These are phyloP conservation scores for Echites panduratus DNA, from an alignment of 257 asterid genomes.

Conservation along the genomic window DNA sequence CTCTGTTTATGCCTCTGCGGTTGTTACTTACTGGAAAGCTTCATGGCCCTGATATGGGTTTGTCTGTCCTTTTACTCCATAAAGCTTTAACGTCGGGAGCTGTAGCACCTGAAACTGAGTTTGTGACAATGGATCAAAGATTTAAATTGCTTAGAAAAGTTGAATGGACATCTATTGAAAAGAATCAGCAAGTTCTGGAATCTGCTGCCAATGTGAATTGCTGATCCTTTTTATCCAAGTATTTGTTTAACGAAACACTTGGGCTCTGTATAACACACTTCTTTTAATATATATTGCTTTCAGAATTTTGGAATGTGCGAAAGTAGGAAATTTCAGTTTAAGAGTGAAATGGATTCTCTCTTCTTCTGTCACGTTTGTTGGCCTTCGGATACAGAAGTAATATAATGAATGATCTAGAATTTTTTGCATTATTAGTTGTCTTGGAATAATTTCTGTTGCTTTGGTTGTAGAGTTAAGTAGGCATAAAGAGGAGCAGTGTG, in stretches of 20 bases:
- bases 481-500: no score
- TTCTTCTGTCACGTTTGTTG: no score
- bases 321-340: no score
- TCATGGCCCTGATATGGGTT: conserved; percentile 94
- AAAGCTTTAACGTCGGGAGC: conserved; percentile 58
- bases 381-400: no score
- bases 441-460: no score
- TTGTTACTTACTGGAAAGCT: conserved; percentile 82
- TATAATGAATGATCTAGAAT: no score
- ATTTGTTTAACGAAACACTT: not conserved
- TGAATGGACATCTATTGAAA: conserved; percentile 56
- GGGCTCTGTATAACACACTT: not conserved
- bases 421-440: no score
- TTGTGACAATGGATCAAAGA: conserved; percentile 58
- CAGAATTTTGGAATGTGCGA: not conserved
- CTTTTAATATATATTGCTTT: no score
- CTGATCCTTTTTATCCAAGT: not conserved
- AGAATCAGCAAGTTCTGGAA: conserved; percentile 38
- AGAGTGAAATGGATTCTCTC: no score
- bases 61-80: conserved; percentile 51
- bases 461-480: no score
- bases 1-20: conserved; percentile 93
- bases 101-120: conserved; percentile 45
- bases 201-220: conserved; percentile 20
- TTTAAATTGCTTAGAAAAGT: conserved; percentile 52